Evolutionary conservation across 192 early-diverging fungal genomes (phyloP), one percentile per base, ranked within the genome.

Genomic region (Coemansia sp.): DNA sequence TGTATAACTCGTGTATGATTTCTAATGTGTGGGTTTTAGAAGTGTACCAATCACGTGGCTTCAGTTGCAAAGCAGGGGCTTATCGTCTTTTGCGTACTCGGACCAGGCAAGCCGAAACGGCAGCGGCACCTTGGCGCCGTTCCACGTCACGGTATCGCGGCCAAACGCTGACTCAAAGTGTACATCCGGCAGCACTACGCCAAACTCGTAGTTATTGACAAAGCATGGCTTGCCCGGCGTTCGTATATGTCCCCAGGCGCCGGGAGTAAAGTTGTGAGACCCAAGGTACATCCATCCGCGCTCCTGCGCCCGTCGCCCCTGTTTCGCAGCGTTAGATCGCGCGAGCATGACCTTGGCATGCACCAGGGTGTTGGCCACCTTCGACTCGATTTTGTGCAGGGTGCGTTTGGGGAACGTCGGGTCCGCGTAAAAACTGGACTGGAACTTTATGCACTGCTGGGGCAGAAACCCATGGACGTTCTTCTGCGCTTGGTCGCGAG

Each of bases 141-240:
- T 69, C 73, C 78, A 72, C 11, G 31, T 45, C 21, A 72, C 69
- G 17, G 66, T 37, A 21, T 71, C 69, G 14, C 62, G 62, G 29
- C 75, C 73, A 68, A 66, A 72, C 50, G 54, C 62, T 11, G 62
- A 37, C 33, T 71, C 65, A 65, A 68, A 60, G 35, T 45, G 29
- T 0, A 75, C 48, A 33, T 59, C 45, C 10, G 73, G 69, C 3
- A 80, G 37, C 1, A 80, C 64, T 2, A 80, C 59, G 37, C 78
- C 78, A 72, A 75, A 72, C 59, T 80, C 78, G 33, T 75, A 80
- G 67, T 80, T 80, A 44, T 80, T 80, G 45, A 70, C 34, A 67
- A 67, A 63, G 0, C 33, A 34, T 3, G 35, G n/a, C 7, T 2
- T 41, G 2, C 29, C 33, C 19, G 31, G 41, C 0, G 7, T 7